Evolutionary conservation across 2,329 filamentous ascomycete genomes (phyloP).

Genomic region (Elsinoe perseae): DNA sequence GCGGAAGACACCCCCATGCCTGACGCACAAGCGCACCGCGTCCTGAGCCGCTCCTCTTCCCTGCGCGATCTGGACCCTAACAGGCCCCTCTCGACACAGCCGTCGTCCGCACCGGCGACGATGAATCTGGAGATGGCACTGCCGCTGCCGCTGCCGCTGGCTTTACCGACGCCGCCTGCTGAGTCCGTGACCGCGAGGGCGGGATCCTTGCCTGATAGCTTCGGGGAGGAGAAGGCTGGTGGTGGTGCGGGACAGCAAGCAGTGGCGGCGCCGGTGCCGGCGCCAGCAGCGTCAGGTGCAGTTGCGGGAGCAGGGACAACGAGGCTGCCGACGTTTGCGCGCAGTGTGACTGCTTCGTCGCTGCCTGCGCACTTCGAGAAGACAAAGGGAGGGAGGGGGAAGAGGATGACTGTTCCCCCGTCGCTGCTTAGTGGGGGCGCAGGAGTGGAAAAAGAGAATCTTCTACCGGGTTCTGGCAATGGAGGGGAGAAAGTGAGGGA

Average conservation of each 20-base stretch:
- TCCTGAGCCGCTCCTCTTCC: constrained; percentile 26
- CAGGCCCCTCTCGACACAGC: constrained; percentile 26
- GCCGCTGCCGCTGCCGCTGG: not conserved
- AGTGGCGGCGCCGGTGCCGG: not conserved
- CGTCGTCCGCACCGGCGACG: constrained; percentile 7
- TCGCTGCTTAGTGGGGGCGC: not conserved
- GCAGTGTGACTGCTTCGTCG: not conserved
- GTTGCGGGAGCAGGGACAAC: not conserved
- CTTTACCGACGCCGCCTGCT: not conserved
- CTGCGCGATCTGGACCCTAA: constrained; percentile 34
- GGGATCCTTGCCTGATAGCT: not conserved
- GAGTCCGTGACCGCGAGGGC: not conserved
- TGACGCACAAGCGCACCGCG: constrained; percentile 22
- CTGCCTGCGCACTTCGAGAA: not conserved
- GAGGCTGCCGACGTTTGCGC: not conserved
- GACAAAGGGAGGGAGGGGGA: not conserved
- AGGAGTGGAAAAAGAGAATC: constrained; percentile 12
- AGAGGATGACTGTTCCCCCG: not conserved
- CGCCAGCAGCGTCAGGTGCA: not conserved
- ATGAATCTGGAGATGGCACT: not conserved
- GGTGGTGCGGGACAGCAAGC: no score
- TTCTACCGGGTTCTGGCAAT: not conserved
- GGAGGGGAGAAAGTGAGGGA: constrained; percentile 10
- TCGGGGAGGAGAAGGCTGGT: not conserved
- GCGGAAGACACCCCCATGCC: constrained; percentile 24